These are phyloP conservation scores for Chalciporus pseudorubinellus DNA, from an alignment of 768 basidiomycete genomes.

Conservation along the genomic window DNA sequence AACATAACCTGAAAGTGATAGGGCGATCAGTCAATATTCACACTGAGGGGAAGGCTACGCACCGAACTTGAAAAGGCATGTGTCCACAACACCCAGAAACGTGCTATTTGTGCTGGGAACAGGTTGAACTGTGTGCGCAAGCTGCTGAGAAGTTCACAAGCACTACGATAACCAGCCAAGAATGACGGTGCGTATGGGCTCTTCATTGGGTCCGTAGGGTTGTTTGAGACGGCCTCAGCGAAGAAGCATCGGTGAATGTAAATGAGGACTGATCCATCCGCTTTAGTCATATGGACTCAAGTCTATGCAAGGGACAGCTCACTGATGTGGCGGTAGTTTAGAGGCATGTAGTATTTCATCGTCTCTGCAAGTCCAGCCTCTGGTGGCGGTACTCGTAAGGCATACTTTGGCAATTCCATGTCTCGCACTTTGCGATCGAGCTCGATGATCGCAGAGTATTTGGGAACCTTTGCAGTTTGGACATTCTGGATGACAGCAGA, in stretches of 20 bases:
- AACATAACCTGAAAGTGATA: constrained; percentile 58
- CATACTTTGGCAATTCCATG: constrained; percentile 64
- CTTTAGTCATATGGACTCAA: not conserved
- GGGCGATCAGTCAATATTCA: not conserved
- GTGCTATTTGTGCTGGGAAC: constrained; percentile 56
- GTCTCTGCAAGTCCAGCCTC: constrained; percentile 54
- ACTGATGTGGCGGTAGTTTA: constrained; percentile 71
- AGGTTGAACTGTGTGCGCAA: constrained; percentile 47
- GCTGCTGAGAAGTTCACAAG: constrained; percentile 53
- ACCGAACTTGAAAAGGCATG: constrained; percentile 68
- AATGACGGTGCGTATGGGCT: constrained; percentile 67
- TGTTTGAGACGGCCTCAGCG: constrained; percentile 65
- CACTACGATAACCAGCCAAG: constrained; percentile 64
- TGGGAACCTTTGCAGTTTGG: constrained; percentile 61
- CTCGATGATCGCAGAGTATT: constrained; percentile 59
- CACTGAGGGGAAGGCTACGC: constrained; percentile 19
- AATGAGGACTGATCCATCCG: constrained; percentile 48
- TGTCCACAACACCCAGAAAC: constrained; percentile 74
- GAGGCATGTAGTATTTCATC: constrained; percentile 76
- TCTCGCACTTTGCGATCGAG: constrained; percentile 65
- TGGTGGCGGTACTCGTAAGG: constrained; percentile 47
- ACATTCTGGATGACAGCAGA: constrained; percentile 68
- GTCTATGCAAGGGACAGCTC: constrained; percentile 21
- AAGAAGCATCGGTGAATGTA: constrained; percentile 79
- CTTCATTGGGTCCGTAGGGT: constrained; percentile 65